phyloP scores from a whole-genome alignment of 2,329 filamentous ascomycete genomes.

The Microcyclosporella mali region DNA sequence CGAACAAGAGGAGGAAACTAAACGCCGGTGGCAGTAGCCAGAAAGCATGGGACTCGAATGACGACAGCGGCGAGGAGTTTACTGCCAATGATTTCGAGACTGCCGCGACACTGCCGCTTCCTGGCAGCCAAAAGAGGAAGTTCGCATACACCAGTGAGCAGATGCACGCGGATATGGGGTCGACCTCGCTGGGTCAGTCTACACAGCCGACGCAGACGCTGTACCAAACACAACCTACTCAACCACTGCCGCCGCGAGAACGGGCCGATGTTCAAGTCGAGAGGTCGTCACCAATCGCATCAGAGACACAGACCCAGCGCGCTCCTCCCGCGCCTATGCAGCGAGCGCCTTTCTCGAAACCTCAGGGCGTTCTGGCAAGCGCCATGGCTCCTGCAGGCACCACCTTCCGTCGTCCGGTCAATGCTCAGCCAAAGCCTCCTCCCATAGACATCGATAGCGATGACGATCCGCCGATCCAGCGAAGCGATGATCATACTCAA shows the following conservation, averaged over 20 bases:
- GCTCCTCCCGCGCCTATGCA: slow-evolving; percentile 18
- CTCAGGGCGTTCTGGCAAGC: slow-evolving; percentile 46
- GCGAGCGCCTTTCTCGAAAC: slow-evolving; percentile 21
- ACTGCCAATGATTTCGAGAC: slow-evolving; percentile 48
- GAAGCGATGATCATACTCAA: slow-evolving; percentile 30
- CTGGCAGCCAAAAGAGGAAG: slow-evolving; percentile 19
- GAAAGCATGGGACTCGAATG: slow-evolving; percentile 32
- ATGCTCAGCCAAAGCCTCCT: slow-evolving; percentile 18
- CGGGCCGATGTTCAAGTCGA: slow-evolving; percentile 68
- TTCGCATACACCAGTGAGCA: slow-evolving; percentile 16
- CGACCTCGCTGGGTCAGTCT: slow-evolving; percentile 16
- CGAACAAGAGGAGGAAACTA: slow-evolving; percentile 31
- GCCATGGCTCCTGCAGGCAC: slow-evolving; percentile 73
- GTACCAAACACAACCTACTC: slow-evolving; percentile 48
- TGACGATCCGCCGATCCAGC: slow-evolving; percentile 38
- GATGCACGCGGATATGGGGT: slow-evolving; percentile 19
- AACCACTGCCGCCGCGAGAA: slow-evolving; percentile 34
- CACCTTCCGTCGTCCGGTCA: slow-evolving; percentile 49
- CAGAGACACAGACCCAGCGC: slow-evolving; percentile 41
- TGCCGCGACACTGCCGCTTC: slow-evolving; percentile 33
- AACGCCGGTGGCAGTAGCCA: slow-evolving; percentile 11
- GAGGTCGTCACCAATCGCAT: slow-evolving; percentile 63
- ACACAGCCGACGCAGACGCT: slow-evolving; percentile 47
- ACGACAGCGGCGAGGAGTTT: slow-evolving; percentile 44
- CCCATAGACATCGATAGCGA: slow-evolving; percentile 35